Base-by-base conservation (phyloP, 2,329 filamentous ascomycete species). In the Incumbomyces lentus region DNA sequence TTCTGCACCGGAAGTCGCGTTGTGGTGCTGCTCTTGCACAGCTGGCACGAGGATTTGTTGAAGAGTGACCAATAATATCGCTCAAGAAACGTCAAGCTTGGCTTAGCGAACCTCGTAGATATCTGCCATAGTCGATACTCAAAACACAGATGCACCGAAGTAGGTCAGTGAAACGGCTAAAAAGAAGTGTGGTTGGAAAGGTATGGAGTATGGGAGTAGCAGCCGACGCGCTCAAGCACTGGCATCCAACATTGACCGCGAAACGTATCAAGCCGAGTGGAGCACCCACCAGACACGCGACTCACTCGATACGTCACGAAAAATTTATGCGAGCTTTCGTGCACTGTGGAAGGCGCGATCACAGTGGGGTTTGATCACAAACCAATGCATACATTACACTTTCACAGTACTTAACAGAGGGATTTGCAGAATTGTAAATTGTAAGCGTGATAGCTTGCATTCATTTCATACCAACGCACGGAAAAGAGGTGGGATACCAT, bases 1-100 rank as follows among this genome's bases (percentile, higher is more conserved):
- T 45, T 34, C 36, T 45, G 42, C 42, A 29, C 33, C 33, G 29
- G 26, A 31, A 45, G 42, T 45, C 42, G 42, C 42, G 42, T 45
- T 33, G 17, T 12, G 34, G 7, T n/a, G 22, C 19, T 22, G 33
- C 30, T 19, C 34, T 31, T 10, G 14, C 14, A 35, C 22, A 31
- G 34, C 11, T 4, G 19, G 10, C 8, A 6, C 11, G 22, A 16
- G 34, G 22, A 38, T 45, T 16, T 37, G 33, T 38, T 31, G 42
- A 26, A 14, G 33, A 31, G 18, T 2, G 6, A 31, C 34, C 8
- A 17, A 10, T 37, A 17, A 10, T 37, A 16, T 13, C 33, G 3
- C 4, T 29, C 6, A 10, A 45, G 17, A 22, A 34, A 14, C 30
- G 30, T 22, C 13, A 45, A 19, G 17, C 10, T 16, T 17, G 17